phyloP scores from a whole-genome alignment of 2,329 filamentous ascomycete species.

The Talaromyces sp. region DNA sequence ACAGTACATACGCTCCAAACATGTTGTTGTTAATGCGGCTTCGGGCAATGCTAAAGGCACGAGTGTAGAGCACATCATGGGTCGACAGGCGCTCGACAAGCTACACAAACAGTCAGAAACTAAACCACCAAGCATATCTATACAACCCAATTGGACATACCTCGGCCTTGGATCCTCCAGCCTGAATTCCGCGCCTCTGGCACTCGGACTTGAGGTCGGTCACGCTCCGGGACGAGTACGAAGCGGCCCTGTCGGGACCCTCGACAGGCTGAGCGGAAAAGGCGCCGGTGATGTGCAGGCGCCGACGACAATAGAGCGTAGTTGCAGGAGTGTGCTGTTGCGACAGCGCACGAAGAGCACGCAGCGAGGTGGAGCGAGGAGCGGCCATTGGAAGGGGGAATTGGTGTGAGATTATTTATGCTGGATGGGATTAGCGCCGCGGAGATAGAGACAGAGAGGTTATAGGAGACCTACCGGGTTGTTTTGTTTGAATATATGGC shows the following conservation, averaged over 20 bases:
- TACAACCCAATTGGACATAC: conserved; percentile 26
- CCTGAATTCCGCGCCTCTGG: conserved; percentile 43
- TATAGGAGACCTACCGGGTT: neutral
- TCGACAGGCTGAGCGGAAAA: conserved; percentile 48
- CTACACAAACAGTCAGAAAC: conserved; percentile 21
- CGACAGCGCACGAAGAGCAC: conserved; percentile 39
- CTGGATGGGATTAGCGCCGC: neutral
- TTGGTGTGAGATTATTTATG: neutral
- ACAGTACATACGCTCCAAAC: conserved; percentile 30
- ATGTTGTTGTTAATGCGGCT: conserved; percentile 41
- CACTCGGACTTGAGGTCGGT: conserved; percentile 48
- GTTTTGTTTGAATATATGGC: neutral
- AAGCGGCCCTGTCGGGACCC: conserved; percentile 45
- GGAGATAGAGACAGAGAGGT: neutral
- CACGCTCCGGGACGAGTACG: conserved; percentile 47
- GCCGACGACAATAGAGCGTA: conserved; percentile 34
- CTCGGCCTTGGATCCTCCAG: conserved; percentile 45
- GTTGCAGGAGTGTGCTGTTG: conserved; percentile 29
- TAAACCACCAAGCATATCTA: neutral
- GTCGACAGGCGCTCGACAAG: conserved; percentile 48
- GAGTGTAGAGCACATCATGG: conserved; percentile 47
- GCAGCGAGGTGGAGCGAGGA: conserved; percentile 39
- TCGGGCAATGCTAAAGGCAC: conserved; percentile 51
- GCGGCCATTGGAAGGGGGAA: conserved; percentile 33
- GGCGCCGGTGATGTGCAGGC: conserved; percentile 56